A percentile compares a stretch with the other conserved stretches of the same genome.
Conservation (phyloP, 495 filamentous ascomycete species). For the Neohortaea acidophila region DNA sequence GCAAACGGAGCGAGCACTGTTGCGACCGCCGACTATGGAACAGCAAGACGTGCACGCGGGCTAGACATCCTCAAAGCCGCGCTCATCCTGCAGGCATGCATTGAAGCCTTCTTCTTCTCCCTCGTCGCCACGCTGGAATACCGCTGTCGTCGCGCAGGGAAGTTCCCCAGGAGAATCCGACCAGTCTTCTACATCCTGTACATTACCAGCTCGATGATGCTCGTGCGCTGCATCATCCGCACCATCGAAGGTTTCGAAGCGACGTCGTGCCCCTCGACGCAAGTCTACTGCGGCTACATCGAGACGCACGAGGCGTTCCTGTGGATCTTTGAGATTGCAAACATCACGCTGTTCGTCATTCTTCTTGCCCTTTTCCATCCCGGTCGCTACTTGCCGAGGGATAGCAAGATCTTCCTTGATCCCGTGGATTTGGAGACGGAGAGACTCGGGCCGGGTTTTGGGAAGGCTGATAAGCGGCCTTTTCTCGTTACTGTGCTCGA, state of each 20-base stretch:
- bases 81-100: slow-evolving; percentile 49
- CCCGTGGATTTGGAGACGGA: slow-evolving; percentile 17
- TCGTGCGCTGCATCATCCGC: slow-evolving; percentile 25
- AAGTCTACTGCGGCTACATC: slow-evolving; percentile 13
- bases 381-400: slow-evolving; percentile 19
- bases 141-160: slow-evolving; percentile 38
- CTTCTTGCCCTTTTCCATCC: slow-evolving; percentile 23
- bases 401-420: slow-evolving; percentile 22
- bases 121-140: slow-evolving; percentile 45
- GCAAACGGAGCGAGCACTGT: slow-evolving; percentile 53
- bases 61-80: slow-evolving; percentile 52
- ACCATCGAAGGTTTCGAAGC: slow-evolving; percentile 23
- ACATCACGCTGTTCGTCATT: slow-evolving; percentile 25
- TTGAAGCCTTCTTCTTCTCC: slow-evolving; percentile 45
- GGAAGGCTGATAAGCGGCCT: slow-evolving; percentile 18
- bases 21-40: no score
- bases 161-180: slow-evolving; percentile 40
- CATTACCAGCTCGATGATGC: slow-evolving; percentile 20
- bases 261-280: neutral
- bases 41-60: no score
- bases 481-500: slow-evolving; percentile 22
- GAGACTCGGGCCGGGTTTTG: slow-evolving; percentile 22
- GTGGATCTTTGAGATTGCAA: slow-evolving; percentile 25
- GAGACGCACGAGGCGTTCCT: slow-evolving; percentile 23
- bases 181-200: slow-evolving; percentile 32